Evolutionary conservation across 768 basidiomycete genomes (phyloP).

Genomic region (Mycena floridula): DNA sequence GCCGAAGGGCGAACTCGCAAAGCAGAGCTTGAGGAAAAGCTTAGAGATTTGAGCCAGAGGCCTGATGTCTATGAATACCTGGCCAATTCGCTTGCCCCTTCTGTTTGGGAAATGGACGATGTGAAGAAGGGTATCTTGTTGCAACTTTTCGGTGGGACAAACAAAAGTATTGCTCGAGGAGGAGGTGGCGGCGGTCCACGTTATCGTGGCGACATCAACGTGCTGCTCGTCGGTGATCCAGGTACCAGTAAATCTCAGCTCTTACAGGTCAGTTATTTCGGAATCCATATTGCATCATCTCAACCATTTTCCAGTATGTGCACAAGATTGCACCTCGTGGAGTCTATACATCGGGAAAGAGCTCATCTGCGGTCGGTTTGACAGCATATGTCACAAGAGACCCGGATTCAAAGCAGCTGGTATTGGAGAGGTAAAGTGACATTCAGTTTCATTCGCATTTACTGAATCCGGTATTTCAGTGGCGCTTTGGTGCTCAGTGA

Average conservation of each 20-base stretch:
- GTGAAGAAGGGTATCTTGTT: constrained; percentile 97
- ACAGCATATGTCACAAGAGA: constrained; percentile 98
- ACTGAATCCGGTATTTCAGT: constrained; percentile 30
- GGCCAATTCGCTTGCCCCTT: constrained; percentile 82
- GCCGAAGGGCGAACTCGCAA: constrained; percentile 39
- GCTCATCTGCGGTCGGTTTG: constrained; percentile 96
- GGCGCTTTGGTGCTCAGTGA: constrained; percentile 93
- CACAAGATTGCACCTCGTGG: constrained; percentile 98
- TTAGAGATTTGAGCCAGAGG: constrained; percentile 64
- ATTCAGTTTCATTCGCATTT: not conserved
- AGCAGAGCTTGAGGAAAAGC: constrained; percentile 75
- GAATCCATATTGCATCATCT: not conserved
- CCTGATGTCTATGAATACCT: constrained; percentile 86
- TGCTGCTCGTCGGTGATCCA: constrained; percentile 94
- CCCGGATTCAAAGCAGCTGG: constrained; percentile 96
- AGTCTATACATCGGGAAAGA: constrained; percentile 96
- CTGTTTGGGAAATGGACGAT: constrained; percentile 98
- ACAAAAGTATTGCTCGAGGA: constrained; percentile 89
- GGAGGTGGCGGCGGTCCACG: constrained; percentile 95
- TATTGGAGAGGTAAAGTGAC: constrained; percentile 76
- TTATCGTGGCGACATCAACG: constrained; percentile 97
- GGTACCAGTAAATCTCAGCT: constrained; percentile 97
- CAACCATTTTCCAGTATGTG: constrained; percentile 64
- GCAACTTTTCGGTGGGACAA: constrained; percentile 96
- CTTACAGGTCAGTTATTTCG: constrained; percentile 50